Base-by-base conservation (phyloP, 2,329 filamentous ascomycete species). In the Calonectria pteridis region DNA sequence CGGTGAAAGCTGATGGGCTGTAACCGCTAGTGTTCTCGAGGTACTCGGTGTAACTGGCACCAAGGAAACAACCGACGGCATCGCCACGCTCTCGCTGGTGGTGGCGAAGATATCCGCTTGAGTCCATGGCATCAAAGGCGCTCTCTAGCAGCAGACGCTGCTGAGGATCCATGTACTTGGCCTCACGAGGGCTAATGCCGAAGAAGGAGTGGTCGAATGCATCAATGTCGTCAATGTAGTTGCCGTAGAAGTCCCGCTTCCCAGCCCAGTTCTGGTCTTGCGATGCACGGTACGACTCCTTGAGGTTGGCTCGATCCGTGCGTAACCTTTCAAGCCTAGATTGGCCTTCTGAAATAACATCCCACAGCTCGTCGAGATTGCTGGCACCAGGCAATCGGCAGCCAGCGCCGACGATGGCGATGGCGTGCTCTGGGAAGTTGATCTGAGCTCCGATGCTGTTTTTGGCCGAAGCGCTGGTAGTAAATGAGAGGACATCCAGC, bases 201-300 rank as follows among this genome's bases (percentile, higher is more conserved):
- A 88, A 88, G 80, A 87, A 88, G 2, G 78, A 74, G 31, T 84
- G 78, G 73, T 88, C 86, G 67, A 86, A 86, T 2, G 71, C 67
- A 33, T 79, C 77, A 10, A 64, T 49, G 16, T 77, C 71, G 9
- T 78, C 59, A 18, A 81, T 68, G 33, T 55, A 70, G 62, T 73
- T 73, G 29, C 67, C 72, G n/a, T 49, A 73, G 68, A 77, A 77
- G 4, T 59, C 50, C 58, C 77, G 43, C 66, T 72, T 68, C 20
- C 51, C 69, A 1, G 66, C 58, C 73, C 75, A 75, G 46, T 71
- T 71, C 10, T 51, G 62, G 50, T 73, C 69, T 18, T 77, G 75
- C 2, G 71, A 33, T 16, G 72, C 69, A 14, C 76, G 55, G 58
- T 74, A 77, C 6, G 73, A 76, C 5, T 46, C 76, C 14, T 71